Base-by-base conservation (phyloP, 352 stramenopile species). In the Phytophthora pini region DNA sequence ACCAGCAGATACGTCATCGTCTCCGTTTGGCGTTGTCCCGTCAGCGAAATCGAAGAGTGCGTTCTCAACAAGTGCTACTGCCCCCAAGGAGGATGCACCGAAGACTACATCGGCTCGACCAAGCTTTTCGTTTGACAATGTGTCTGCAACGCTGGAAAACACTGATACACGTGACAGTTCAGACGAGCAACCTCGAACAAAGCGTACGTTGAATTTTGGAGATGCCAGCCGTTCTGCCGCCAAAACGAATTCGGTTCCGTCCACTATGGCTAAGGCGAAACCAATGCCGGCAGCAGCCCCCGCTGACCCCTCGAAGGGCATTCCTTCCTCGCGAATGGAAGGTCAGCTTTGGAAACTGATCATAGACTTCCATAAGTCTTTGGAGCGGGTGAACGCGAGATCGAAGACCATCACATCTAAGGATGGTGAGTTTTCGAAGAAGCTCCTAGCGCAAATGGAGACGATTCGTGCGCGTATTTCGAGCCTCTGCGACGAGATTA, bases 341-440 rank as follows among this genome's bases (percentile, higher is more conserved):
- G 80, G 74, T 3, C 79, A 88, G 41, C 39, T 93, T 24, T 93
- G 84, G 84, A 89, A 87, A 47, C 40, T 91, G 27, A 90, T 93
- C 20, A 64, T 81, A 17, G 80, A 88, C 29, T 93, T 93, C 40
- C 79, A 93, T 51, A 79, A 80, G 39, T 77, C 82, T 12, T 74
- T 89, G 31, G 56, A 82, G 38, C 76, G 80, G 4, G 74, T 86
- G 8, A 84, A 87, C 46, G 29, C 77, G 49, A 75, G 54, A 15
- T 70, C 74, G 13, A 76, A 62, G 34, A 65, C n/a, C 17, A 70
- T 87, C 45, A 51, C 51, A 40, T 86, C 80, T 5, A 76, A 60
- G 20, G 74, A 91, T 57, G 53, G 61, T 27, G 50, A 70, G 13
- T 72, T 72, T 40, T 71, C 58, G 27, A 63, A 68, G n/a, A 59